Percentiles rank a stretch among this genome's conserved stretches.
These are phyloP conservation scores for Xylaria flabelliformis DNA, from an alignment of 495 filamentous ascomycete species.

Conservation along the genomic window DNA sequence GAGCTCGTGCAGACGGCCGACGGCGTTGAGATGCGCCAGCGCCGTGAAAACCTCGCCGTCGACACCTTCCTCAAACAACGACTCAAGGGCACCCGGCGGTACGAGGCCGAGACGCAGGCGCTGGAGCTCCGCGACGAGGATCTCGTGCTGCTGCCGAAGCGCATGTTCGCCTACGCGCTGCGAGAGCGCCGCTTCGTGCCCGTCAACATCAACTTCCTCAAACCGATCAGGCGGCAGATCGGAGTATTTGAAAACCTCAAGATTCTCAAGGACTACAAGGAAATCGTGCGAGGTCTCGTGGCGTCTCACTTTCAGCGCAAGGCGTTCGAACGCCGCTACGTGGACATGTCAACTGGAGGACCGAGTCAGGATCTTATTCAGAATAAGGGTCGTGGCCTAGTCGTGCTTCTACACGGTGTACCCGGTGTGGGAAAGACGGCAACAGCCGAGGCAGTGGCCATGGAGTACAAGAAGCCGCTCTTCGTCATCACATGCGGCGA, in stretches of 20 bases:
- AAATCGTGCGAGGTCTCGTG: constrained; percentile 59
- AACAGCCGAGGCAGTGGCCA: constrained; percentile 61
- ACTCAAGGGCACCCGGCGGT: constrained; percentile 32
- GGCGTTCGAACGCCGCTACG: constrained; percentile 54
- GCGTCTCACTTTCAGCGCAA: constrained; percentile 49
- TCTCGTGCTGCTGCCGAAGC: constrained; percentile 46
- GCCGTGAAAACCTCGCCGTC: constrained; percentile 39
- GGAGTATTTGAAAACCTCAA: constrained; percentile 61
- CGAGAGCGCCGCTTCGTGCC: constrained; percentile 47
- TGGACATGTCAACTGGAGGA: constrained; percentile 56
- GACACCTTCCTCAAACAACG: constrained; percentile 44
- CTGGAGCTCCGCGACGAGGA: constrained; percentile 43
- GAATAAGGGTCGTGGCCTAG: constrained; percentile 63
- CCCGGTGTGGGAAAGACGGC: constrained; percentile 69
- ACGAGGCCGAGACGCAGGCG: constrained; percentile 33
- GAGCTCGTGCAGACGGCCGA: constrained; percentile 41
- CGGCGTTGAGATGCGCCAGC: constrained; percentile 42
- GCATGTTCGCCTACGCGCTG: constrained; percentile 48
- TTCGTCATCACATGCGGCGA: constrained; percentile 63
- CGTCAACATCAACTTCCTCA: constrained; percentile 44
- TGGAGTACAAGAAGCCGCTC: constrained; percentile 56
- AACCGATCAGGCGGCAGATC: constrained; percentile 53
- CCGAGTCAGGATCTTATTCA: constrained; percentile 66
- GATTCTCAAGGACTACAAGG: constrained; percentile 58
- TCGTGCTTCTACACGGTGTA: constrained; percentile 58